Evolutionary conservation across 2,329 filamentous ascomycete species (phyloP), one percentile per base, ranked within the genome.

Genomic region (Acrodontium crateriforme): DNA sequence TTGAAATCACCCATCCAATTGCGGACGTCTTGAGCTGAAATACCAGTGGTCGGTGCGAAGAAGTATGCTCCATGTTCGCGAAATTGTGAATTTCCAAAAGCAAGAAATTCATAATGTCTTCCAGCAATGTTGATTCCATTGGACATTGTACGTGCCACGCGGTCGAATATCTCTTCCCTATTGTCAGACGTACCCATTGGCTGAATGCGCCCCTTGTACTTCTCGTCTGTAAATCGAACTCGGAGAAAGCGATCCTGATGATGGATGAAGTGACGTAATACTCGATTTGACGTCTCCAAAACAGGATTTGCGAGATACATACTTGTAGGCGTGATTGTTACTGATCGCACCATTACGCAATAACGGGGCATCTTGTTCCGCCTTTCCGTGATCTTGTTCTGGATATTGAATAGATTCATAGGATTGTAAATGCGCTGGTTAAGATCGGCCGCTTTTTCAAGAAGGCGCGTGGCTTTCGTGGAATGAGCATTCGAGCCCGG

Each of bases 81-180:
- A 34, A 98, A 80, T 44, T 98, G 89, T 0, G 89, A 94, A 52
- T 89, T 95, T 0, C 89, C 87, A 56, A 85, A 94, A 0, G 87
- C 89, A 15, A 98, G 69, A 39, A 95, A 95, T 41, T 87, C 70
- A 52, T 84, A 98, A 33, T 72, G 71, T 6, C 82, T 74, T 37
- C 77, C 79, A 4, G 82, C 89, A 27, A 98, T 74, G 1, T 63
- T 63, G 39, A 98, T 87, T 1, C 89, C 89, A 30, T 89, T 70
- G 24, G 59, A 65, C 46, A 95, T 59, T 0, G 77, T 69, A 25
- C 77, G 67, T 37, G 72, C 71, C 12, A 94, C 67, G 9, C 83
- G 70, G 15, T 71, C 71, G 51, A 80, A 93, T 0, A 93, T 50
- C 11, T 60, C 54, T 23, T 53, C 46, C 27, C 45, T 48, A 9